Evolutionary conservation across 2,329 filamentous ascomycete species (phyloP), one percentile per base, ranked within the genome.

Genomic region (Paracoccidioides brasiliensis): DNA sequence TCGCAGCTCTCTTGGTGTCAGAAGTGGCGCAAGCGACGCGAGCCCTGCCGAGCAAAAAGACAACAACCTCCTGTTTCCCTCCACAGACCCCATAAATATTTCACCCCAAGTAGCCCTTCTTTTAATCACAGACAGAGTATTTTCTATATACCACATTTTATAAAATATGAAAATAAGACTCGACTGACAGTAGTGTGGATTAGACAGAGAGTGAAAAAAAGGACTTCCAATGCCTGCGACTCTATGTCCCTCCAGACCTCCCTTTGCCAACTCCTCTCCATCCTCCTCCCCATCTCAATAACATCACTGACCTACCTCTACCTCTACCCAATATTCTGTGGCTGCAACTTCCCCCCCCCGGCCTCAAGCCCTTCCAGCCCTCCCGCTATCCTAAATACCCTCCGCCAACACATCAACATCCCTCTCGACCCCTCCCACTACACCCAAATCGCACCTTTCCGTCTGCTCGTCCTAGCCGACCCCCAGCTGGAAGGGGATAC

Each of bases 401-500:
- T 75, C 50, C 59, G 64, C 15, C 68, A 73, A 60, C 73, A 74
- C 56, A 46, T 71, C 45, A 50, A 55, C 37, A 54, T 50, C 61
- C 28, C 33, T 59, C 15, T 56, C 52, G 22, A 35, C 40, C n/a
- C 33, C 32, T 32, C 43, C 35, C n/a, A 46, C 63, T 63, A 57
- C 46, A 64, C 60, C 55, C 61, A 68, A 37, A 54, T 55, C 62
- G 88, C 89, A 3, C 88, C 90, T 0, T 95, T 97, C 66, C 81
- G 91, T 56, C 81, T 97, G 3, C 83, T 97, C 12, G 83, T 90
- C 0, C 80, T 97, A 28, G 91, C 87, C 58, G 91, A 97, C 69
- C 91, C 91, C 4, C 91, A 97, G 69, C 80, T 97, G 54, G 91
- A 97, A 72, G 91, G 91, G 63, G 88, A 95, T 67, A 89, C 86